phyloP scores from a whole-genome alignment of 2,329 filamentous ascomycete species.

The Fusarium devonianum region DNA sequence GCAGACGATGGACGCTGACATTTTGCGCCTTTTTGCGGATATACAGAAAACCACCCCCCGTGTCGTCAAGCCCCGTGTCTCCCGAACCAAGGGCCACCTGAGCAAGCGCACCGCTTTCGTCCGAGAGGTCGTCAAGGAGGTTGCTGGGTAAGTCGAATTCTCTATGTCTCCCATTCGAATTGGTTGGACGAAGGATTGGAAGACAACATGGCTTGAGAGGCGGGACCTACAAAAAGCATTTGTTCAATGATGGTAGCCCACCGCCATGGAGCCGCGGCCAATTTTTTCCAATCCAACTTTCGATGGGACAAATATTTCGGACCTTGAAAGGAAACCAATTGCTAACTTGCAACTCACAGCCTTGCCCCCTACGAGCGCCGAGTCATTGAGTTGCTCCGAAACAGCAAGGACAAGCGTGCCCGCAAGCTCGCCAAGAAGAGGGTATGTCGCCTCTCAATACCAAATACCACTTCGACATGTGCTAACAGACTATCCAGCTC shows the following conservation, averaged over 20 bases:
- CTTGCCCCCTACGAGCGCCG: slow-evolving; percentile 97
- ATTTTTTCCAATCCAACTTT: too few relatives aligned
- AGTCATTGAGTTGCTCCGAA: slow-evolving; percentile 98
- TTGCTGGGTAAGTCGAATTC: slow-evolving; percentile 78
- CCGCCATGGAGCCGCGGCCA: too few relatives aligned
- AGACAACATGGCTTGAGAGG: too few relatives aligned
- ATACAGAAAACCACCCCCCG: slow-evolving; percentile 83
- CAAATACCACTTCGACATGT: slow-evolving; percentile 1
- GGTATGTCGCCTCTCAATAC: slow-evolving; percentile 62
- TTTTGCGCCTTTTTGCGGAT: slow-evolving; percentile 48
- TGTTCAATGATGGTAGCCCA: too few relatives aligned
- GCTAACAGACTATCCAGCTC: slow-evolving; percentile 66
- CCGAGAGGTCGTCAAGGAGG: slow-evolving; percentile 97
- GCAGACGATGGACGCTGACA: slow-evolving; percentile 71
- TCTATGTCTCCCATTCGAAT: not conserved
- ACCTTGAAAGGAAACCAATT: not conserved
- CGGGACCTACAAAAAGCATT: too few relatives aligned
- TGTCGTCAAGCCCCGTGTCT: slow-evolving; percentile 79
- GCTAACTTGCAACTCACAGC: slow-evolving; percentile 53
- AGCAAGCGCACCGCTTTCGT: slow-evolving; percentile 98
- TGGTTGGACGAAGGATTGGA: not conserved
- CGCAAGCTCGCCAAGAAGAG: slow-evolving; percentile 99
- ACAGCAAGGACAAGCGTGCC: slow-evolving; percentile 99
- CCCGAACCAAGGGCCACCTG: slow-evolving; percentile 90
- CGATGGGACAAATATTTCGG: not conserved